These are phyloP conservation scores for Ustilago cynodontis DNA, from an alignment of 1,284 basidiomycete species.

Conservation along the genomic window DNA sequence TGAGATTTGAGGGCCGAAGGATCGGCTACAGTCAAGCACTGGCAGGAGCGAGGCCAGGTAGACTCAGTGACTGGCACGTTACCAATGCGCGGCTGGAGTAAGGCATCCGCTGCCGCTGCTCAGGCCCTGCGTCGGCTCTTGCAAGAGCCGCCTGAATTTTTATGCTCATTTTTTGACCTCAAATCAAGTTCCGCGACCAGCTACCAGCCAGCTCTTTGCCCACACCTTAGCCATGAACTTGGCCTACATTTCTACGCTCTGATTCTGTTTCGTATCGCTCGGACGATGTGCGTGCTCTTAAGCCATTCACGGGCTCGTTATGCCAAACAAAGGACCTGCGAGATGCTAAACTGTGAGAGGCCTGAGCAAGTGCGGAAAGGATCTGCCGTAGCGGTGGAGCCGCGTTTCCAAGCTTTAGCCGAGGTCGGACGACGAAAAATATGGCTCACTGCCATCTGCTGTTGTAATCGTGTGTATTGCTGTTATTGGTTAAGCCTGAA, in stretches of 20 bases:
- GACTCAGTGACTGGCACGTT: neutral
- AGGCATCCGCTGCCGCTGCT: conserved; percentile 15
- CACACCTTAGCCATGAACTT: neutral
- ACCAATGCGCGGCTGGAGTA: neutral
- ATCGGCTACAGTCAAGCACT: neutral
- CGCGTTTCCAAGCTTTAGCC: conserved; percentile 5
- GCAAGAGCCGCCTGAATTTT: conserved; percentile 19
- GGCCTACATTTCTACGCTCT: neutral
- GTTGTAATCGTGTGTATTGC: neutral
- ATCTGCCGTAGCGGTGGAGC: neutral
- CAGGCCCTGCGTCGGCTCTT: conserved; percentile 29
- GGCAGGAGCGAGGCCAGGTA: neutral
- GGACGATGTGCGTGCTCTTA: too few species aligned
- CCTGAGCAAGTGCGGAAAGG: neutral
- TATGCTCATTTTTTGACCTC: neutral
- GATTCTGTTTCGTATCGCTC: neutral
- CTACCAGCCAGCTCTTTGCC: neutral
- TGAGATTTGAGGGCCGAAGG: conserved; percentile 4
- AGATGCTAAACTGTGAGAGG: neutral
- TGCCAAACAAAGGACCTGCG: too few species aligned
- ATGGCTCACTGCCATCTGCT: neutral
- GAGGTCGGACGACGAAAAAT: neutral
- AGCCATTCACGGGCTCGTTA: neutral
- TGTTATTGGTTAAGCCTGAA: neutral
- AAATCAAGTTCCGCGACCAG: conserved; percentile 13